Percentiles rank a stretch among this genome's conserved stretches.
Evolutionary conservation across 2,329 filamentous ascomycete genomes (phyloP).

Genomic region (Xylaria sp.): DNA sequence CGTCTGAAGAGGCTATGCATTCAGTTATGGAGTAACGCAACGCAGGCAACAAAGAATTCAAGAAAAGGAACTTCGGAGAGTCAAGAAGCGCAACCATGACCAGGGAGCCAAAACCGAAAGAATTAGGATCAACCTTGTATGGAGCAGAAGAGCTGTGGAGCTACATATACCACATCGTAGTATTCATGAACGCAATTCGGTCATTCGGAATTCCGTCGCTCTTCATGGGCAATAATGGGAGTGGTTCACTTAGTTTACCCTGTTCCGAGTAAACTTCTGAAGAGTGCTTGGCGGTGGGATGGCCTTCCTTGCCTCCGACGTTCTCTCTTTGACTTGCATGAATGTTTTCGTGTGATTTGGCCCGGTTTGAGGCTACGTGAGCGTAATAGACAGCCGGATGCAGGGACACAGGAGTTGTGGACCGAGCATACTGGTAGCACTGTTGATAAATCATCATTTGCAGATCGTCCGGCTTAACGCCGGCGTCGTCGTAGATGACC

Average conservation of each 20-base stretch:
- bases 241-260: constrained; percentile 34
- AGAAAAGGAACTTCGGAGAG: neutral
- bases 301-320: constrained; percentile 55
- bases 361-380: constrained; percentile 85
- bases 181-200: constrained; percentile 47
- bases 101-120: constrained; percentile 20
- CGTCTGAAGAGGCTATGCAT: no score
- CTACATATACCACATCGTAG: constrained; percentile 60
- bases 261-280: constrained; percentile 38
- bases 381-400: constrained; percentile 96
- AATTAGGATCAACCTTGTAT: neutral
- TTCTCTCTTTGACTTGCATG: constrained; percentile 59
- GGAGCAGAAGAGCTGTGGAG: neutral
- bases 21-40: no score
- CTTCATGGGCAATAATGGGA: constrained; percentile 49
- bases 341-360: constrained; percentile 75
- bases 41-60: no score
- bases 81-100: neutral
- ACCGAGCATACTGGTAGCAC: constrained; percentile 91
- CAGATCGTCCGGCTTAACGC: constrained; percentile 73
- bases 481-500: constrained; percentile 84
- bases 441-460: constrained; percentile 94
- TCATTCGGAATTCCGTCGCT: constrained; percentile 17
- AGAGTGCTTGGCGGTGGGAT: constrained; percentile 46
- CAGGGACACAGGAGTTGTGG: constrained; percentile 90